Base-by-base conservation (phyloP, 768 basidiomycete genomes). In the Paxillus ammoniavirescens region DNA sequence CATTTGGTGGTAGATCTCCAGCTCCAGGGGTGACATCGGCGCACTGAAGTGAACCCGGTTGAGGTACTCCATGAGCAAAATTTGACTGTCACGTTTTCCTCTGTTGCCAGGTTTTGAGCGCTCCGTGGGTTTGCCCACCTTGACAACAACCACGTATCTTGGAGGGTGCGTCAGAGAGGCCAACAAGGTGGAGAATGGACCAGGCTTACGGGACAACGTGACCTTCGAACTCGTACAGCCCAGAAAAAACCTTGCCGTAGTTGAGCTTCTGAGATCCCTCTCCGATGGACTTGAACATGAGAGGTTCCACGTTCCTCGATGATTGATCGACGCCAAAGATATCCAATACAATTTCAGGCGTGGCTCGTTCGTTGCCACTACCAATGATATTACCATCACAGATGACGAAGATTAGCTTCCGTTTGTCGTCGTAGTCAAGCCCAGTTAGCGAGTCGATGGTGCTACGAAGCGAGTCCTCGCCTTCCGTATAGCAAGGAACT, bases 1-100 rank as follows among this genome's bases (percentile, higher is more conserved):
- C 83, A 87, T 86, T 58, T 87, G 86, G 60, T 87, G 85, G 60
- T 84, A 86, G 63, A 87, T 82, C 65, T 87, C 84, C 47, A 87
- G 66, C 65, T 87, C 84, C 54, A 87, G 68, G 4, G 84, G 84
- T 8, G 74, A 70, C 84, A 87, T 87, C 0, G 84, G 79, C 2
- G 80, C 69, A 59, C 87, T 79, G 63, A 87, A 87, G 67, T 87
- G 84, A 14, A 87, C 84, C 31, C 82, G 73, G 63, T 86, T 86
- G 55, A 86, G 75, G 67, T 84, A 86, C 55, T 84, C 82, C 77
- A 86, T 78, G 47, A 86, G 62, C 15, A 84, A 57, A 57, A 86
- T 80, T 59, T 86, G 84, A 65, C 83, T 85, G 65, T 86, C 84
- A 63, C 84, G 82, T 67, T 86, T 86, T 46, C 84, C 84, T 58